phyloP scores from a whole-genome alignment of 2,329 filamentous ascomycete species.

The Arthrobotrys entomopaga region DNA sequence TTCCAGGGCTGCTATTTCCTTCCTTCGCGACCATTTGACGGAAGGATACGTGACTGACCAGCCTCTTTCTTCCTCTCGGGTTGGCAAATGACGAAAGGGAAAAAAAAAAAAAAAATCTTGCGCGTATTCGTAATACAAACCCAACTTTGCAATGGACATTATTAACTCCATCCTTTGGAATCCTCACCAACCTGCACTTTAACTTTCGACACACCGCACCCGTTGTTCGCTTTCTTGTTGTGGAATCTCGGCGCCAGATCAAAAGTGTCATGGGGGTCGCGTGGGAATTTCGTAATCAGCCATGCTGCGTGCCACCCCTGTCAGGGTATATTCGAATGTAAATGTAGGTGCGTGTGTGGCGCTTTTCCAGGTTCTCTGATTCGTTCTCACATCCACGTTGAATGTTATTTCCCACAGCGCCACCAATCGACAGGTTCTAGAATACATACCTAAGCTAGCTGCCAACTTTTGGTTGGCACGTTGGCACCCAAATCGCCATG shows the following conservation, averaged over 20 bases:
- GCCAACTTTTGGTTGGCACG: conserved; percentile 9
- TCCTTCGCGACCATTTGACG: no score
- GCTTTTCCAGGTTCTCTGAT: conserved; percentile 3
- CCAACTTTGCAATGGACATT: no score
- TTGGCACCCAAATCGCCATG: not conserved
- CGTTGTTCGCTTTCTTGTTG: not conserved
- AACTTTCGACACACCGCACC: no score
- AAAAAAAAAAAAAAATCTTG: no score
- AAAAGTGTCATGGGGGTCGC: conserved; percentile 46
- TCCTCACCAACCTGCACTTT: no score
- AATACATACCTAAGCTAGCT: conserved; percentile 25
- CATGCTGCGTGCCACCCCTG: conserved; percentile 6
- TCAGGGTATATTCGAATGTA: conserved; percentile 4
- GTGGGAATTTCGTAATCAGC: conserved; percentile 54
- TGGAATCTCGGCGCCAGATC: not conserved
- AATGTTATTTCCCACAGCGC: not conserved
- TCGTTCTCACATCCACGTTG: not conserved
- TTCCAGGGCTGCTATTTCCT: no score
- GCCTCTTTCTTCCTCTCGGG: no score
- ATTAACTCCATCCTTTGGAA: no score
- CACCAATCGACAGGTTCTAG: conserved; percentile 34
- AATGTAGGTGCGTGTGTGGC: conserved; percentile 6
- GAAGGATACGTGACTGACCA: no score
- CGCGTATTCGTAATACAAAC: no score
- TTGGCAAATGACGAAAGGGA: no score